These are phyloP conservation scores for Pythium volutum DNA, from an alignment of 352 stramenopile species.

Conservation along the genomic window DNA sequence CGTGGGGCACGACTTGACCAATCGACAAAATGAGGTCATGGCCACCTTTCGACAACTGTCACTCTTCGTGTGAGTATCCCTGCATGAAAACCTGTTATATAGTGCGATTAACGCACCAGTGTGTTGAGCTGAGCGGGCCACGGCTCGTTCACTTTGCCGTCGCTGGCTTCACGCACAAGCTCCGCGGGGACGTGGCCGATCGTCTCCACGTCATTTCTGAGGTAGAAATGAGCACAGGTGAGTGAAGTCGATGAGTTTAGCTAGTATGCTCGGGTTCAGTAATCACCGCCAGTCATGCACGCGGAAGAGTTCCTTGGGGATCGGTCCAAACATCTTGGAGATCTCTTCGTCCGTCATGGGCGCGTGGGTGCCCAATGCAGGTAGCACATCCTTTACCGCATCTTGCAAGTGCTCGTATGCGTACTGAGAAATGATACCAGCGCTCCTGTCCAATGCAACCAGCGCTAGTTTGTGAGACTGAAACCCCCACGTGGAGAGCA, in stretches of 20 bases:
- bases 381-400: slow-evolving; percentile 88
- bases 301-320: slow-evolving; percentile 84
- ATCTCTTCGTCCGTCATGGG: slow-evolving; percentile 95
- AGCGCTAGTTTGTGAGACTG: no score
- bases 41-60: slow-evolving; percentile 87
- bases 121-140: slow-evolving; percentile 97
- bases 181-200: slow-evolving; percentile 93
- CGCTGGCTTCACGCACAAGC: slow-evolving; percentile 91
- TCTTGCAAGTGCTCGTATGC: slow-evolving; percentile 92
- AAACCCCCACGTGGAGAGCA: no score
- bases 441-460: slow-evolving; percentile 50
- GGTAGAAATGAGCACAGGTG: background rate
- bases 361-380: slow-evolving; percentile 94
- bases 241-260: background rate
- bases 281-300: slow-evolving; percentile 95
- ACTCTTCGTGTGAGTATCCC: background rate
- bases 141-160: slow-evolving; percentile 93
- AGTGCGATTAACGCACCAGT: slow-evolving; percentile 52
- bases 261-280: background rate
- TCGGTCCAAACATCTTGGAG: slow-evolving; percentile 93
- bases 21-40: slow-evolving; percentile 95
- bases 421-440: slow-evolving; percentile 91
- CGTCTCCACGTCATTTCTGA: slow-evolving; percentile 95
- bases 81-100: background rate
- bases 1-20: slow-evolving; percentile 96